Conservation (phyloP, 768 basidiomycete genomes). For the Tricholoma sp. region DNA sequence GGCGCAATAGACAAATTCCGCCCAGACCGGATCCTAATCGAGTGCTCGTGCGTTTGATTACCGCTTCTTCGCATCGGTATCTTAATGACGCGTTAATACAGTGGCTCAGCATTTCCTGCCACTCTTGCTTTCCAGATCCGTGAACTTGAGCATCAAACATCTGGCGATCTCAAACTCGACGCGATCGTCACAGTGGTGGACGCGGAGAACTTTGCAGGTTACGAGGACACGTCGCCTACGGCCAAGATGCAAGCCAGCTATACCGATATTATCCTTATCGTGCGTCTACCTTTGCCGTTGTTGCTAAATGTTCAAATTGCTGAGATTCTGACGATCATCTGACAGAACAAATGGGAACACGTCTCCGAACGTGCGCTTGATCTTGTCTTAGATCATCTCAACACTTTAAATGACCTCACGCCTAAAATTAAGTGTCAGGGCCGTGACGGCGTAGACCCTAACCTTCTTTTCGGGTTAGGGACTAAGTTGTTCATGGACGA, state of each 20-base stretch:
- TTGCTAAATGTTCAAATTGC: neutral
- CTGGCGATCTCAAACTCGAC: conserved; percentile 74
- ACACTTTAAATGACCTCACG: conserved; percentile 86
- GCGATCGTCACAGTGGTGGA: conserved; percentile 90
- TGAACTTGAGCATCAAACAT: conserved; percentile 75
- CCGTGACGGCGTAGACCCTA: conserved; percentile 64
- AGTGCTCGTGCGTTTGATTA: conserved; percentile 69
- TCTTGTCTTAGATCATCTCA: conserved; percentile 77
- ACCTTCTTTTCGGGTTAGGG: conserved; percentile 84
- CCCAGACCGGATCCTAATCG: conserved; percentile 91
- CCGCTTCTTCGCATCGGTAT: neutral
- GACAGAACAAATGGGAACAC: conserved; percentile 87
- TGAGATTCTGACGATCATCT: neutral
- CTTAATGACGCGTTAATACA: conserved; percentile 21
- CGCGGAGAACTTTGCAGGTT: conserved; percentile 87
- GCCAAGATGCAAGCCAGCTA: conserved; percentile 96
- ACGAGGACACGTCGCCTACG: conserved; percentile 88
- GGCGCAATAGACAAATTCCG: conserved; percentile 59
- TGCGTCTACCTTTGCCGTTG: conserved; percentile 29
- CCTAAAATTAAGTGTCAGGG: conserved; percentile 74
- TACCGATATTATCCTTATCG: conserved; percentile 85
- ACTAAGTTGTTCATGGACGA: conserved; percentile 61
- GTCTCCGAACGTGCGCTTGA: conserved; percentile 76
- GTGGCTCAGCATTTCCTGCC: conserved; percentile 93
- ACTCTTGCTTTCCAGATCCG: conserved; percentile 93